Evolutionary conservation across 108 stramenopile genomes (phyloP), one percentile per base, ranked within the genome.

Genomic region (Cyclotella baltica): DNA sequence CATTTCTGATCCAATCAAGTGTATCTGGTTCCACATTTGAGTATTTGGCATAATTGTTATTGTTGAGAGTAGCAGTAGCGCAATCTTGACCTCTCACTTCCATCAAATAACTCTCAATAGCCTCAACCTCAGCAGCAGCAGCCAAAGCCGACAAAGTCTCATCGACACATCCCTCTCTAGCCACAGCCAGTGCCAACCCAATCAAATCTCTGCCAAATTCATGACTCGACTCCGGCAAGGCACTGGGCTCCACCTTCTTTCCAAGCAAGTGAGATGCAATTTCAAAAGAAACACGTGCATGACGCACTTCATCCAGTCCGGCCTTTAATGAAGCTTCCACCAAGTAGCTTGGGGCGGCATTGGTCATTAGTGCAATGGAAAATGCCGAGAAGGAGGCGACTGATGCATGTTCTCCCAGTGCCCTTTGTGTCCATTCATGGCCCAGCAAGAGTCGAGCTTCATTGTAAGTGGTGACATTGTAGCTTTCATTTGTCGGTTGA

Each of bases 371-470:
- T 2, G 87, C 80, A 47, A 86, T 86, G 27, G 73, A 56, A 70
- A 86, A 88, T 4, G 87, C 85, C 2, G 87, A 83, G 72, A 88
- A 88, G 15, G 87, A 85, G 18, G 87, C 80, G 20, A 88, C 56
- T 6, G 87, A 88, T 15, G 87, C 87, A 53, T 88, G 87, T 55
- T 88, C 87, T 0, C 83, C 85, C 19, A 88, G 48, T 0, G 83
- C 87, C n/a, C 83, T 73, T 52, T 38, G 48, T 8, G 65, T 65
- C 85, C 87, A 88, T 62, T 76, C 79, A 13, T 80, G 52, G 11
- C 82, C 82, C 46, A 85, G 59, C 13, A 22, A 13, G 0, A 13
- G 31, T 11, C 31, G 59, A 34, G 59, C 15, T 13, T 33, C 31
- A 34, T 61, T 33, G 59, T 18, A 1, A 34, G 33, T 3, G 33